phyloP scores from a whole-genome alignment of 2,329 filamentous ascomycete genomes.

The Colletotrichum euphorbiae region DNA sequence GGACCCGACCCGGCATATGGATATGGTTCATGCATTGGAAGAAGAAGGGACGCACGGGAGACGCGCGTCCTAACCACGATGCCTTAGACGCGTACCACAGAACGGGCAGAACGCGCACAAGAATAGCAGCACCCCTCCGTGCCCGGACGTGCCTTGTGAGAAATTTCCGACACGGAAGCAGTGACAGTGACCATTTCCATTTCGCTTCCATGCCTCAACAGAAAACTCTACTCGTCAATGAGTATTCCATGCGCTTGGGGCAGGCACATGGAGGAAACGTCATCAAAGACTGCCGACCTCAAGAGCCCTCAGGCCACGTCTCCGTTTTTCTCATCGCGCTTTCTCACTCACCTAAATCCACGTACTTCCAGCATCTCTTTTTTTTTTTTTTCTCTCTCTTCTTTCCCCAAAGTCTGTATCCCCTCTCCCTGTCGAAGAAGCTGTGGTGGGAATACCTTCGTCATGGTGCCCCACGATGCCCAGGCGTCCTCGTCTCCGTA shows the following conservation, averaged over 20 bases:
- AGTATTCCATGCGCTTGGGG: slow-evolving; percentile 10
- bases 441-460: slow-evolving; percentile 28
- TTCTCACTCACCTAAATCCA: not conserved
- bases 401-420: slow-evolving; percentile 6
- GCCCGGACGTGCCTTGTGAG: slow-evolving; percentile 19
- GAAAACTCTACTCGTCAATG: not conserved
- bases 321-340: not conserved
- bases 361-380: too few relatives aligned
- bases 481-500: not conserved
- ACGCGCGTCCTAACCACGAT: slow-evolving; percentile 20
- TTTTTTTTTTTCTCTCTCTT: too few relatives aligned
- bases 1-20: slow-evolving; percentile 2
- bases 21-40: not conserved
- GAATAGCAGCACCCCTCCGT: slow-evolving; percentile 13
- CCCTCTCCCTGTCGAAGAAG: slow-evolving; percentile 21
- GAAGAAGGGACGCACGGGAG: slow-evolving; percentile 1
- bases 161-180: slow-evolving; percentile 23
- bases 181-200: slow-evolving; percentile 2
- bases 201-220: not conserved
- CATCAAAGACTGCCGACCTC: not conserved
- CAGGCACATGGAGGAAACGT: not conserved
- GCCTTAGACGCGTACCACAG: too few relatives aligned
- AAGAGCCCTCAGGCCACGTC: slow-evolving; percentile 14
- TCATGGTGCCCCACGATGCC: slow-evolving; percentile 18
- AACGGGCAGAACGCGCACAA: not conserved